Evolutionary conservation across 1,284 basidiomycete species (phyloP).

Genomic region (Anthracocystis panici-leucophaei): DNA sequence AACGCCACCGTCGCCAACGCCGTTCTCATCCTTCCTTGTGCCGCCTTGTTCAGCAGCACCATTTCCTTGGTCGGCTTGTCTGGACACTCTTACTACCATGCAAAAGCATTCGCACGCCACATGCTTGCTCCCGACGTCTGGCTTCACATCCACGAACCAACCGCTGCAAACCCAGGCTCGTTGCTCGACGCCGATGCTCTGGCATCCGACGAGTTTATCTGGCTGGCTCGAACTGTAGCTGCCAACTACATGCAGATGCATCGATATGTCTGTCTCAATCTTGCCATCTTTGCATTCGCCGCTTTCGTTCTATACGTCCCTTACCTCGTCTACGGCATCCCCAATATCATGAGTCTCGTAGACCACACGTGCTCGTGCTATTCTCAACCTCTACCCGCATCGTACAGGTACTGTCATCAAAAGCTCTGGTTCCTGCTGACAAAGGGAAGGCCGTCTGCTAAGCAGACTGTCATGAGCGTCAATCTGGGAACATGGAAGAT

Average conservation of each 20-base stretch:
- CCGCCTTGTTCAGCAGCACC: conserved; percentile 12
- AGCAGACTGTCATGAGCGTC: not conserved
- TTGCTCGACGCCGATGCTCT: not conserved
- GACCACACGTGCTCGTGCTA: conserved; percentile 14
- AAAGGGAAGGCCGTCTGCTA: conserved; percentile 6
- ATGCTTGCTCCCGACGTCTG: conserved; percentile 6
- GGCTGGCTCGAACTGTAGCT: conserved; percentile 9
- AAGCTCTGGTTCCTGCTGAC: conserved; percentile 21
- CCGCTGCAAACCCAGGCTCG: not conserved
- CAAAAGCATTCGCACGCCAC: conserved; percentile 1
- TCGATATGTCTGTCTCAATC: conserved; percentile 15
- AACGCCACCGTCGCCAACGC: conserved; percentile 8
- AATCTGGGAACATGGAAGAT: conserved; percentile 30
- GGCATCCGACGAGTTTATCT: conserved; percentile 26
- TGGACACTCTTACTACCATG: conserved; percentile 6
- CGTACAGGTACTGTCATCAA: conserved; percentile 3
- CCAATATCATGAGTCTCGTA: conserved; percentile 17
- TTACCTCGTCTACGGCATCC: conserved; percentile 8
- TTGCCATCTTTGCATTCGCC: conserved; percentile 6
- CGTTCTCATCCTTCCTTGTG: conserved; percentile 12
- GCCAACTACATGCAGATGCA: conserved; percentile 12
- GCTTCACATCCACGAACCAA: not conserved
- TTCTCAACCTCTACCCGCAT: not conserved
- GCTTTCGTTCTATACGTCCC: conserved; percentile 6
- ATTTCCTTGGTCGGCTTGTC: conserved; percentile 6